Percentiles rank a stretch among this genome's conserved stretches.
phyloP scores from a whole-genome alignment of 1,284 basidiomycete genomes.

The Pyrrhoderma lamaoense region DNA sequence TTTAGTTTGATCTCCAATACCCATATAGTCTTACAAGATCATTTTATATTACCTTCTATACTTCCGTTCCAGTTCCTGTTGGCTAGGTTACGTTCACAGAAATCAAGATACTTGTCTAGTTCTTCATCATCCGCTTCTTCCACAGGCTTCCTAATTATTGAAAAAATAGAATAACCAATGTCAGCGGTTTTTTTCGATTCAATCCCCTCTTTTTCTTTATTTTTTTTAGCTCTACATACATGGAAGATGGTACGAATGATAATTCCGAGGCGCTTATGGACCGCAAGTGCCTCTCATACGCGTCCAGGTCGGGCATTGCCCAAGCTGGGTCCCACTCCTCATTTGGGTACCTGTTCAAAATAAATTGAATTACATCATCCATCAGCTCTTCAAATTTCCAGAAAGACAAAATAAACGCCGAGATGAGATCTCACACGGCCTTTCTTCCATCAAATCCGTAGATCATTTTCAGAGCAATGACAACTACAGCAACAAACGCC shows the following conservation, averaged over 20 bases:
- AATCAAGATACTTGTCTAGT: slow-evolving; percentile 29
- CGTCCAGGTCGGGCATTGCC: slow-evolving; percentile 49
- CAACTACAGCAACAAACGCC: slow-evolving; percentile 52
- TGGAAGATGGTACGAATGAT: neutral
- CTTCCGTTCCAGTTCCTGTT: neutral
- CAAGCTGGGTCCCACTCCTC: slow-evolving; percentile 50
- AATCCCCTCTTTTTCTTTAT: neutral
- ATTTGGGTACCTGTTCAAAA: slow-evolving; percentile 38
- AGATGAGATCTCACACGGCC: neutral
- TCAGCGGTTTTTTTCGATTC: neutral
- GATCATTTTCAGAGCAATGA: slow-evolving; percentile 74
- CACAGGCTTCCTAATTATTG: slow-evolving; percentile 3
- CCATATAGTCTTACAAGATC: neutral
- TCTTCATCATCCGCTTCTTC: slow-evolving; percentile 10
- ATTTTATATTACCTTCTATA: neutral
- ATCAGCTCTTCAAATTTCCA: neutral
- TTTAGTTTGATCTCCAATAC: neutral
- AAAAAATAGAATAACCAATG: slow-evolving; percentile 1
- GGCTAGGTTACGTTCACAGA: slow-evolving; percentile 25
- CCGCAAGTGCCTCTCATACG: slow-evolving; percentile 45
- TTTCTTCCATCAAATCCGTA: slow-evolving; percentile 71
- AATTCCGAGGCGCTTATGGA: slow-evolving; percentile 31
- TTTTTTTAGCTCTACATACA: slow-evolving; percentile 1
- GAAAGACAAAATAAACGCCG: slow-evolving; percentile 3
- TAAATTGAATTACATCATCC: neutral